phyloP scores from a whole-genome alignment of 768 basidiomycete genomes.

The Auricularia sp. region DNA sequence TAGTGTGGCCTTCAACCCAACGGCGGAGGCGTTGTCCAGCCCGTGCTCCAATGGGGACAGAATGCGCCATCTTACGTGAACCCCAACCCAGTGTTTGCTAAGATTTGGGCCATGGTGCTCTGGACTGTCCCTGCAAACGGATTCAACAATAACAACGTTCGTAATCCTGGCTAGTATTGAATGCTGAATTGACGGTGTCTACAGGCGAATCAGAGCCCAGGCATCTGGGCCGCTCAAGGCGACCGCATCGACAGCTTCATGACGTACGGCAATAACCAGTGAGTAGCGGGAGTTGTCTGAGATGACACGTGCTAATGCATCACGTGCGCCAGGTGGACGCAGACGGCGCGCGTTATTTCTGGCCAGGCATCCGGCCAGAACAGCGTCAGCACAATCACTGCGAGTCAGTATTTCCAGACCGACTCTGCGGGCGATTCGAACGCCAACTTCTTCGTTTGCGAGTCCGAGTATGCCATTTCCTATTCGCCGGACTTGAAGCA shows the following conservation, averaged over 20 bases:
- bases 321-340: not conserved
- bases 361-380: not conserved
- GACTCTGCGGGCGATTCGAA: not conserved
- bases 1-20: slow-evolving; percentile 2
- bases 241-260: not conserved
- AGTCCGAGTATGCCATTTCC: not conserved
- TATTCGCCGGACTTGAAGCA: not conserved
- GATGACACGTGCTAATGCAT: not conserved
- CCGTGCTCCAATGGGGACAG: slow-evolving; percentile 3
- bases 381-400: not conserved
- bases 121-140: not conserved
- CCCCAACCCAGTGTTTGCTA: not conserved
- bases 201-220: not conserved
- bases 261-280: not conserved
- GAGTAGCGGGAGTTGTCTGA: not conserved
- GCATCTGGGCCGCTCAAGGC: slow-evolving; percentile 3
- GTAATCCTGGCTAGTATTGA: not conserved
- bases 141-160: slow-evolving; percentile 1
- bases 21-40: slow-evolving; percentile 2
- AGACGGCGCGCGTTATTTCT: slow-evolving; percentile 1
- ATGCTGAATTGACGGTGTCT: not conserved
- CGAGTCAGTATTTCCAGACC: not conserved
- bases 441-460: slow-evolving; percentile 3
- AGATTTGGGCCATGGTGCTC: not conserved
- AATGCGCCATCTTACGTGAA: not conserved